phyloP scores from a whole-genome alignment of 148 eudicot genomes.

The Rhododendron ferrugineum region DNA sequence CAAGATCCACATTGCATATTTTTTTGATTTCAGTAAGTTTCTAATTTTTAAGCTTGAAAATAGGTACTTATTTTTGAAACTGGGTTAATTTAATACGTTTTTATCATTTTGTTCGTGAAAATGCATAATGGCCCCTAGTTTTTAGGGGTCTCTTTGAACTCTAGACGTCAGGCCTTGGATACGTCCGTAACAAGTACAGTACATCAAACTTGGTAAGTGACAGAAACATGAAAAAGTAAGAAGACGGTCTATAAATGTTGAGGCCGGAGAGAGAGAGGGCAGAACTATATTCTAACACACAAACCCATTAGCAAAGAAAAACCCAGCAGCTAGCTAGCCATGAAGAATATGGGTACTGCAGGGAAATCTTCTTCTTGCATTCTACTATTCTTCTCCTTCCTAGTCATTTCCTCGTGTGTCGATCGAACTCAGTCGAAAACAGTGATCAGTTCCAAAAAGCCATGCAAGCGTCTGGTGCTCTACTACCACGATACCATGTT shows the following conservation, averaged over 20 bases:
- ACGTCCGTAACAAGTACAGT: background rate
- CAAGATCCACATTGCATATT: too few relatives aligned
- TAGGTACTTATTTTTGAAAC: too few relatives aligned
- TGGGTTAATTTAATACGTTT: too few relatives aligned
- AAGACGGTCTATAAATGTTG: background rate
- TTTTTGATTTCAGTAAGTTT: too few relatives aligned
- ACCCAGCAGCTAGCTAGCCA: background rate
- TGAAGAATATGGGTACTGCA: background rate
- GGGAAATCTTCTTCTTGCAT: background rate
- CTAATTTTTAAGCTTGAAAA: too few relatives aligned
- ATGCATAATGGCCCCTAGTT: too few relatives aligned
- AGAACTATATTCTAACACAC: background rate
- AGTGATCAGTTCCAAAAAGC: background rate
- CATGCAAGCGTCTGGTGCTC: constrained; percentile 27
- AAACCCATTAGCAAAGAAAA: background rate
- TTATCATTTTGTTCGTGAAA: too few relatives aligned
- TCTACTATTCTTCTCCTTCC: background rate
- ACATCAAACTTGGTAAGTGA: background rate
- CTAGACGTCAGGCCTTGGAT: background rate
- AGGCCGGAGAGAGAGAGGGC: background rate
- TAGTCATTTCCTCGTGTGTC: background rate
- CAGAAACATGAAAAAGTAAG: background rate
- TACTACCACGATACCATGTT: constrained; percentile 30
- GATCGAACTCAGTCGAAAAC: background rate
- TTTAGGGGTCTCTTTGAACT: too few relatives aligned